Base-by-base conservation (phyloP, 2,329 filamentous ascomycete species). In the Claviceps digitariae region DNA sequence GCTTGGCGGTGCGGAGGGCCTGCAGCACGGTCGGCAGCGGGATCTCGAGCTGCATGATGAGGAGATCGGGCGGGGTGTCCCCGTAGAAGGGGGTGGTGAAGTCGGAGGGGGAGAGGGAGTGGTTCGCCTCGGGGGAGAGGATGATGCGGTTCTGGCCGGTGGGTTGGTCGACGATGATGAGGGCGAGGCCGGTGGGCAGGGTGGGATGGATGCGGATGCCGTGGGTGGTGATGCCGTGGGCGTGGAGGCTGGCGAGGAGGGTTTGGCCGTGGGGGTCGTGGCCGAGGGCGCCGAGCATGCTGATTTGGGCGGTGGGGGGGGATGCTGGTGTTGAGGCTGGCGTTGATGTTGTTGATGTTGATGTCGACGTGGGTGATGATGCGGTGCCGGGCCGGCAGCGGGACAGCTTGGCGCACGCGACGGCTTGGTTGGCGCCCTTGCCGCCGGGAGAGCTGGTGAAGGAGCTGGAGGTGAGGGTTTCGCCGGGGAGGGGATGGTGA, bases 381-480 rank as follows among this genome's bases (percentile, higher is more conserved):
- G 40, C 13, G n/a, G 38, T 41, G 38, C 7, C n/a, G 43, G 43
- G 13, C 25, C 13, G 44, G 15, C 10, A 64, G 48, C 85, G 79
- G 1, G 87, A 93, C 50, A 94, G 79, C 57, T 91, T 87, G 50
- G 84, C 87, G 70, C 86, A 90, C 25, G 90, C 89, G 53, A 95
- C 87, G 55, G 90, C 90, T 73, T 97, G 91, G 73, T 97, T 97
- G 56, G 90, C 90, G 58, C 91, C 91, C 72, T 98, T 98, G 54
- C 93, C 91, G 62, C 91, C 93, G 31, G 86, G 84, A 45, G 86
- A 90, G 38, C 84, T 88, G 64, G 78, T 78, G 71, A 95, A 95
- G 21, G 81, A 82, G 58, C 74, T 82, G 48, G 88, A 80, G 2
- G 87, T 90, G 51, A 97, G 77, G 2, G 91, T 97, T 71, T 98